Conservation (phyloP, 345 rosid species). For the Trapa incisa region DNA sequence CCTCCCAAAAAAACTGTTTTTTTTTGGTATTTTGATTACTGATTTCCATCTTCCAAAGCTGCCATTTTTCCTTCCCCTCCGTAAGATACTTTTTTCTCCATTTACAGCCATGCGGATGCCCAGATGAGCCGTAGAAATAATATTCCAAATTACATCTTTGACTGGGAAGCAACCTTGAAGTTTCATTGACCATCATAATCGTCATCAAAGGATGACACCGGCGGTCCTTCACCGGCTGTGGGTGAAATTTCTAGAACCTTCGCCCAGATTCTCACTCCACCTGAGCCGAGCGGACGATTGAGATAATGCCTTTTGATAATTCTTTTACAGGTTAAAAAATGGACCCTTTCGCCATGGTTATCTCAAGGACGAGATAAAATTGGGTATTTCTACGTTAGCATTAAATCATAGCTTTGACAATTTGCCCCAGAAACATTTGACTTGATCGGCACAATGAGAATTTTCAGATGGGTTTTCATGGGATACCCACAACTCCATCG, state of each 20-base stretch:
- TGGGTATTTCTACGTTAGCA: not conserved
- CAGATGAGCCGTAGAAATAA: not conserved
- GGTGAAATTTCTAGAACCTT: not conserved
- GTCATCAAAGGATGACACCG: not conserved
- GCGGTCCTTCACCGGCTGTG: not conserved
- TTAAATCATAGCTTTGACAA: not conserved
- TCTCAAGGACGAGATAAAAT: not conserved
- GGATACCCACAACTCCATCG: no score
- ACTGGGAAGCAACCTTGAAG: conserved; percentile 4
- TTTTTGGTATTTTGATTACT: not conserved
- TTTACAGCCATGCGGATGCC: not conserved
- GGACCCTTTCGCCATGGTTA: not conserved
- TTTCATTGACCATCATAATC: not conserved
- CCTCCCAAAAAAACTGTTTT: not conserved
- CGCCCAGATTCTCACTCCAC: no score
- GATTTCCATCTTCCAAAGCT: not conserved
- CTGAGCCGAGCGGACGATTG: no score
- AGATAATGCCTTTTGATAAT: not conserved
- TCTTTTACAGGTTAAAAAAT: no score
- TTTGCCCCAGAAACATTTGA: not conserved
- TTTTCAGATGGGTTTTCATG: no score
- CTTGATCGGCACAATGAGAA: no score
- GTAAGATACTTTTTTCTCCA: not conserved
- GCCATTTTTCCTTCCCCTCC: not conserved
- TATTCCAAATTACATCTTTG: not conserved